Percentiles rank a stretch among this genome's conserved stretches.
Conservation (phyloP, 768 basidiomycete species). For the Gautieria morchelliformis region DNA sequence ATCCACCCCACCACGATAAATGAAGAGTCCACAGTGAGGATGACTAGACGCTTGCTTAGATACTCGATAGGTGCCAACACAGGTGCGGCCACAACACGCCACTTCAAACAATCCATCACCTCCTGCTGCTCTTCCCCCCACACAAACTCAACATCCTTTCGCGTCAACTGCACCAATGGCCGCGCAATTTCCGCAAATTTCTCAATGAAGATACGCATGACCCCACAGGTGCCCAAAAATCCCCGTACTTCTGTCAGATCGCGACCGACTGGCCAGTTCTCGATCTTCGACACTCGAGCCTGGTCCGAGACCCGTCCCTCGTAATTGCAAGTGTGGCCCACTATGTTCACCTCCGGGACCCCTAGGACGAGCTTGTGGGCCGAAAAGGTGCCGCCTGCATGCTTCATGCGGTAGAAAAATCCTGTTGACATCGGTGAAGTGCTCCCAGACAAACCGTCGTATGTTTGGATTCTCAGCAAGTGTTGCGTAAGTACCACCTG, state of each 20-base stretch:
- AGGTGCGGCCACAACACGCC: constrained; percentile 5
- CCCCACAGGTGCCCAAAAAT: constrained; percentile 17
- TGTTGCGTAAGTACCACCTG: constrained; percentile 24
- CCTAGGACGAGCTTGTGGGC: constrained; percentile 27
- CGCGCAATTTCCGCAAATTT: constrained; percentile 15
- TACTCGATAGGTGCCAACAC: constrained; percentile 13
- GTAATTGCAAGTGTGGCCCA: constrained; percentile 31
- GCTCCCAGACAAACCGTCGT: constrained; percentile 25
- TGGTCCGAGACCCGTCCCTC: constrained; percentile 24
- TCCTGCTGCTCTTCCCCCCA: constrained; percentile 1
- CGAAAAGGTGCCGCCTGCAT: constrained; percentile 28
- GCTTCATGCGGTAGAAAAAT: constrained; percentile 29
- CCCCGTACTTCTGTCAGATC: constrained; percentile 16
- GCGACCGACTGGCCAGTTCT: constrained; percentile 14
- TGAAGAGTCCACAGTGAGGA: constrained; percentile 19
- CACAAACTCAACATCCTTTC: constrained; percentile 7
- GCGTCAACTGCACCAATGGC: constrained; percentile 12
- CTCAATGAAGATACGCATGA: constrained; percentile 16
- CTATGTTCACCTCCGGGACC: constrained; percentile 17
- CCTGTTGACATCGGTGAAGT: constrained; percentile 22
- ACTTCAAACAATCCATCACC: constrained; percentile 10
- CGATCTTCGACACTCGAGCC: constrained; percentile 16
- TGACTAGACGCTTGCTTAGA: constrained; percentile 2
- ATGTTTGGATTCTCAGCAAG: constrained; percentile 29
- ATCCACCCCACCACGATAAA: constrained; percentile 15